Percentiles rank a stretch among this genome's conserved stretches.
Evolutionary conservation across 129 eudicot genomes (phyloP).

Genomic region (Chrysanthemum makinoi): DNA sequence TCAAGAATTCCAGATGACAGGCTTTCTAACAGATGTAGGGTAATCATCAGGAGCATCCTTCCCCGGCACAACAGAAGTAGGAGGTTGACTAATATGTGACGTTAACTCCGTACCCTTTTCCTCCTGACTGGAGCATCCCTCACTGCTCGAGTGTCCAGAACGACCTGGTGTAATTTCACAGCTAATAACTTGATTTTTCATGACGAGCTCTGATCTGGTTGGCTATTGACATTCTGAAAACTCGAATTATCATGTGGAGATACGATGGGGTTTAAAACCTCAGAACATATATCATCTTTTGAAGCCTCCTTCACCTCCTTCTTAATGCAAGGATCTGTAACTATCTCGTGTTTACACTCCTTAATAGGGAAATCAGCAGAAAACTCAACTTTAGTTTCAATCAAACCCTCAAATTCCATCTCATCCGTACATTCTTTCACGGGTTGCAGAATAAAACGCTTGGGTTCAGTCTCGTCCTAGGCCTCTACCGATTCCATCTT

Average conservation of each 20-base stretch:
- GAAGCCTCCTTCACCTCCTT: conserved; percentile 43
- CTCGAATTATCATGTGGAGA: conserved; percentile 70
- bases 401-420: conserved; percentile 5
- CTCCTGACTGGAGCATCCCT: too few species aligned
- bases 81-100: too few species aligned
- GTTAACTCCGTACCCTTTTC: too few species aligned
- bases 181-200: not conserved
- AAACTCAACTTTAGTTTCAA: conserved; percentile 19
- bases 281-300: conserved; percentile 70
- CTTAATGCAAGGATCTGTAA: conserved; percentile 27
- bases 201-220: conserved; percentile 37
- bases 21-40: too few species aligned
- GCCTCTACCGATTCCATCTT: conserved; percentile 14
- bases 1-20: too few species aligned
- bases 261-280: conserved; percentile 68
- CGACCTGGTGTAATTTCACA: too few species aligned
- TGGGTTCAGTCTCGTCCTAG: conserved; percentile 20
- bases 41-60: too few species aligned
- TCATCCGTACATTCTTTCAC: too few species aligned
- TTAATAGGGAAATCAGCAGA: conserved; percentile 21
- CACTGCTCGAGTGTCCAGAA: too few species aligned
- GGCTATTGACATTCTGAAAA: conserved; percentile 54
- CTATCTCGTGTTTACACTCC: conserved; percentile 26
- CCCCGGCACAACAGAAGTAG: too few species aligned
- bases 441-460: conserved; percentile 17